Percentiles rank a stretch among this genome's conserved stretches.
These are phyloP conservation scores for Brassica cretica DNA, from an alignment of 345 rosid genomes.

Conservation along the genomic window DNA sequence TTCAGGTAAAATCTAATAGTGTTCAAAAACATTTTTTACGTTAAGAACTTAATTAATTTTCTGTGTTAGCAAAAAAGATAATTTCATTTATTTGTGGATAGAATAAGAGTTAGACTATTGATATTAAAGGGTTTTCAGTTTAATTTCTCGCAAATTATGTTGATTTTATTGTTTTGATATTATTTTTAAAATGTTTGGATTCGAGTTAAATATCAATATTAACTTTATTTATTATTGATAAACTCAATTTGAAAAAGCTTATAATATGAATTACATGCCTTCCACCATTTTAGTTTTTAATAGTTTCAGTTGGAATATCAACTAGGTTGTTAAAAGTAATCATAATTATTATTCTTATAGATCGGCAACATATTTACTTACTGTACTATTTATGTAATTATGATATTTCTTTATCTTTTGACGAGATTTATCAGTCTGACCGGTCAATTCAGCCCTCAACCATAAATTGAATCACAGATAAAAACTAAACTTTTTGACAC, in stretches of 20 bases:
- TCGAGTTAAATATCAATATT: background rate
- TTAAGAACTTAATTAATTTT: no score
- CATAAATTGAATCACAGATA: background rate
- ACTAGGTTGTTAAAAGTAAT: background rate
- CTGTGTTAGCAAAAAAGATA: background rate
- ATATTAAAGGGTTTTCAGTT: background rate
- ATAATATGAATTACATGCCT: background rate
- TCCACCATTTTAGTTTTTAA: background rate
- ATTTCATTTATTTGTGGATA: background rate
- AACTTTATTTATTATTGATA: background rate
- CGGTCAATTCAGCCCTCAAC: slow-evolving; percentile 15
- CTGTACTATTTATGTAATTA: background rate
- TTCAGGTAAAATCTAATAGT: background rate
- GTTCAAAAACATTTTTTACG: no score
- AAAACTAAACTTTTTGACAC: background rate
- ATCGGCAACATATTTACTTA: background rate
- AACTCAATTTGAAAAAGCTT: background rate
- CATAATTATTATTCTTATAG: background rate
- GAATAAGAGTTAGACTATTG: background rate
- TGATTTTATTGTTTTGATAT: background rate
- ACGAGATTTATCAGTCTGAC: background rate
- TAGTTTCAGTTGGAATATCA: background rate
- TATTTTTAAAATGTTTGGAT: background rate
- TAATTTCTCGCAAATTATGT: background rate
- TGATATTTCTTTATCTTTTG: background rate